Evolutionary conservation across 768 basidiomycete species (phyloP), one percentile per base, ranked within the genome.

Genomic region (Fibroporia radiculosa): DNA sequence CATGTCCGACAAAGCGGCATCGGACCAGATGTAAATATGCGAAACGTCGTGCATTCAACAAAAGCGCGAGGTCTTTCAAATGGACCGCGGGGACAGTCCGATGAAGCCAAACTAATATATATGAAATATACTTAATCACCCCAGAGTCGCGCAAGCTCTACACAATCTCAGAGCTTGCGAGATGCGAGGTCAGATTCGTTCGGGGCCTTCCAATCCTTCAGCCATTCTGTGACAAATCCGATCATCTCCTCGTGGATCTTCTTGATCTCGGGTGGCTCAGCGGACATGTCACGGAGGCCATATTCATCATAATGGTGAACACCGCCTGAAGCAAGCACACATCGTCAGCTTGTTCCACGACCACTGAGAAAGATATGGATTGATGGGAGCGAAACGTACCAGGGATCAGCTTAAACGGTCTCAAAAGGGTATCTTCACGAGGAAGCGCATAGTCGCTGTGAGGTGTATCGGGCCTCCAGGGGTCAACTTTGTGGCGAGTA

Each of bases 401-500:
- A 8, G 83, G 82, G 47, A 96, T 96, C 32, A 93, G 56, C 60
- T 93, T 92, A 66, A 91, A 91, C 0, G 93, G 93, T 29, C 74
- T 70, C 27, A 80, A 56, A 13, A 81, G 63, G 1, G 89, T 91
- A 62, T 92, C 89, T 33, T 70, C 61, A 14, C 92, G 71, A 37
- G 78, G 70, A 5, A 65, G 56, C 2, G 91, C 90, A 40, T 86
- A 76, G 40, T 74, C 69, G 51, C 85, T 86, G 59, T 89, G 89
- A 0, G 88, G 87, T 8, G 87, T 90, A 53, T 78, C 80, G 0
- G 91, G 89, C 45, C 84, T 75, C 92, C 92, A 96, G 13, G 92
- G 91, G 64, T 95, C 92, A 25, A 85, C 87, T 88, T 49, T 2
- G 1, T 12, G 36, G 12, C 16, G 14, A 28, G 7, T 14, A 31